Evolutionary conservation across 1,284 basidiomycete genomes (phyloP).

Genomic region (Microbotryum silenes-acaulis): DNA sequence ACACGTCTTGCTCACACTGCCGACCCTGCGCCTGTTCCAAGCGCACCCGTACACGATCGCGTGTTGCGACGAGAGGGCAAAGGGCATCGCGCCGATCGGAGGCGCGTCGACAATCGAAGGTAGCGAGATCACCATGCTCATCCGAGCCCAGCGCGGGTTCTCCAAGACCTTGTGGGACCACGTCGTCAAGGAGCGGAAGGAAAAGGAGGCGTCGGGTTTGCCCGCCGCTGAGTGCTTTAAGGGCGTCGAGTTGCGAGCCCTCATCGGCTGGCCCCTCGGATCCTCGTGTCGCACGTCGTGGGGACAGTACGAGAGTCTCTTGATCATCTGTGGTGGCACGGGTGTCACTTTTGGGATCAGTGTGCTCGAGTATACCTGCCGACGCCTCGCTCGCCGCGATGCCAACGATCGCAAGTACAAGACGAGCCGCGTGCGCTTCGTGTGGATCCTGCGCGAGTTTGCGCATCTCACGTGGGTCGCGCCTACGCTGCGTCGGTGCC

Average conservation of each 20-base stretch:
- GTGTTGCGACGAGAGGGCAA: constrained; percentile 53
- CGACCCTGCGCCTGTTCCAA: constrained; percentile 58
- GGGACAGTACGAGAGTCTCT: constrained; percentile 55
- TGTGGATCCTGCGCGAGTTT: constrained; percentile 75
- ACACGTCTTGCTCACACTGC: constrained; percentile 66
- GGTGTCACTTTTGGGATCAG: constrained; percentile 70
- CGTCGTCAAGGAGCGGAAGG: constrained; percentile 31
- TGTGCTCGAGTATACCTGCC: constrained; percentile 62
- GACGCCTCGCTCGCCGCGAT: constrained; percentile 54
- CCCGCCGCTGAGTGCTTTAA: constrained; percentile 24
- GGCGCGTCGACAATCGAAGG: constrained; percentile 26
- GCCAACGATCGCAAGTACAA: constrained; percentile 48
- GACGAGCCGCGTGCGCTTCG: constrained; percentile 60
- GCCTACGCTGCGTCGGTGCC: constrained; percentile 58
- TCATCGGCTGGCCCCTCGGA: constrained; percentile 73
- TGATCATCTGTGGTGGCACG: constrained; percentile 70
- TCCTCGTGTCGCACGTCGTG: constrained; percentile 60
- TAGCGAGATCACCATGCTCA: constrained; percentile 60
- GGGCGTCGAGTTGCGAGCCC: constrained; percentile 57
- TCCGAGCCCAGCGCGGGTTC: constrained; percentile 69
- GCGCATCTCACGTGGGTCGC: constrained; percentile 78
- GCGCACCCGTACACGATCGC: constrained; percentile 77
- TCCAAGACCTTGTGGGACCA: constrained; percentile 64
- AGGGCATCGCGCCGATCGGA: constrained; percentile 25
- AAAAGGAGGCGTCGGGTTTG: constrained; percentile 1